Base-by-base conservation (phyloP, 345 rosid species). In the Gossypium anomalum region DNA sequence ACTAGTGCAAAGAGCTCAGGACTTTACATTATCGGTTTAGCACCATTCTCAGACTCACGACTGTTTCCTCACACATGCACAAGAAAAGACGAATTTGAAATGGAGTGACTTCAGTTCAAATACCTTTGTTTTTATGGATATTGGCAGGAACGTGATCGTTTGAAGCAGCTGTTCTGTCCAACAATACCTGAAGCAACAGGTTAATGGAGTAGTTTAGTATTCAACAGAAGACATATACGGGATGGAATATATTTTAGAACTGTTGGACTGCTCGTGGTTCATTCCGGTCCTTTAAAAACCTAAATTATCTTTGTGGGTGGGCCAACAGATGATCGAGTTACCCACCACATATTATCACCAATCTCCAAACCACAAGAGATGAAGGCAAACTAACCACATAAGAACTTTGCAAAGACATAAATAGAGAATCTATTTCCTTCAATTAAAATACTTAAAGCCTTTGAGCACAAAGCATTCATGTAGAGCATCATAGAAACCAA, bases 81-180 rank as follows among this genome's bases (percentile, higher is more conserved):
- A 20, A 16, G 10, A 59, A 22, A 16, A 45, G 2, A 56, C 1
- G 2, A 11, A 11, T 6, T 0, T 16, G 9, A 14, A 27, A 5
- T 61, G 22, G 1, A 73, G 15, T 73, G 41, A 47, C n/a, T 23
- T 60, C 29, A 71, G 3, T 23, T 60, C 29, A 71, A 45, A 63
- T 79, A 90, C 92, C 92, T 85, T 83, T 87, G 75, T 67, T 82
- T 70, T 75, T 60, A 71, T 74, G 86, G 67, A 76, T 78, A 76
- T 76, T 86, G 34, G 85, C 82, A 16, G 85, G 86, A 62, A 72
- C 76, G 55, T 63, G 75, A 20, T 75, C 80, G 48, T 77, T 58
- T 38, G 88, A 53, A 55, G 78, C 56, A 38, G 82, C 80, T 65
- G 75, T 80, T 77, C 71, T 79, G 79, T 79, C 81, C 75, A 85